These are phyloP conservation scores for Scolecobasidium constrictum DNA, from an alignment of 2,329 filamentous ascomycete genomes.

Conservation along the genomic window DNA sequence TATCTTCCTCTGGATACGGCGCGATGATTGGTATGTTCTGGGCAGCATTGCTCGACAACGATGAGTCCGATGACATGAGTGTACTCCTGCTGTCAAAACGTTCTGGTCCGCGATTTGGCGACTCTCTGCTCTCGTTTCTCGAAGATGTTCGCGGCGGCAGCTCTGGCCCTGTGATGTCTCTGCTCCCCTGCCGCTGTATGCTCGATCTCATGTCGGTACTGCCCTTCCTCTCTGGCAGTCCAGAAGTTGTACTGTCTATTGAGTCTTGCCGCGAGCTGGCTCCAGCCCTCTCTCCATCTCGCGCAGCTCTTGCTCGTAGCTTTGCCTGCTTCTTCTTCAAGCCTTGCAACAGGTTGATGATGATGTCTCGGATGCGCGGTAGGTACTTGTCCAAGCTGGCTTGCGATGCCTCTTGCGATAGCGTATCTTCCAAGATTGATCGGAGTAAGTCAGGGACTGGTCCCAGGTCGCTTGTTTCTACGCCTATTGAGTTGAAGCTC, in stretches of 20 bases:
- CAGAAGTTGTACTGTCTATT: conserved; percentile 17
- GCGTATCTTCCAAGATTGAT: conserved; percentile 84
- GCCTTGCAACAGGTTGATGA: conserved; percentile 92
- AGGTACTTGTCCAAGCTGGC: conserved; percentile 90
- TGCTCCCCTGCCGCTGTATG: conserved; percentile 27
- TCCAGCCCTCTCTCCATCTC: conserved; percentile 28
- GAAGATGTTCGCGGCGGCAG: conserved; percentile 38
- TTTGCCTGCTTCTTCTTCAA: conserved; percentile 95
- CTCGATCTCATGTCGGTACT: conserved; percentile 26
- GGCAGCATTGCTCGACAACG: conserved; percentile 61
- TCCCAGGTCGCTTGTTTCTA: conserved; percentile 86
- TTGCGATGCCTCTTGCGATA: conserved; percentile 91
- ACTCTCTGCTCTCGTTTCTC: conserved; percentile 28
- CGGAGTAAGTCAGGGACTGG: conserved; percentile 89
- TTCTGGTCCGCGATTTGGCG: conserved; percentile 19
- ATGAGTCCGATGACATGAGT: conserved; percentile 37
- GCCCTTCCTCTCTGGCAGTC: conserved; percentile 20
- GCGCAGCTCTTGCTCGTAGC: conserved; percentile 48
- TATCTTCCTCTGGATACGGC: conserved; percentile 56
- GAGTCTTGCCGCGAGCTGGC: conserved; percentile 20
- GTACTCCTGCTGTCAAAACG: conserved; percentile 19
- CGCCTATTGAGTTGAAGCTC: conserved; percentile 92
- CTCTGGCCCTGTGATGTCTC: conserved; percentile 30
- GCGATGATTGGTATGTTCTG: conserved; percentile 67
- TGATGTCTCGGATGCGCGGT: conserved; percentile 92